A percentile compares a stretch with the other conserved stretches of the same genome.
Evolutionary conservation across 148 eudicot genomes (phyloP).

Genomic region (Chenopodium berlandieri): DNA sequence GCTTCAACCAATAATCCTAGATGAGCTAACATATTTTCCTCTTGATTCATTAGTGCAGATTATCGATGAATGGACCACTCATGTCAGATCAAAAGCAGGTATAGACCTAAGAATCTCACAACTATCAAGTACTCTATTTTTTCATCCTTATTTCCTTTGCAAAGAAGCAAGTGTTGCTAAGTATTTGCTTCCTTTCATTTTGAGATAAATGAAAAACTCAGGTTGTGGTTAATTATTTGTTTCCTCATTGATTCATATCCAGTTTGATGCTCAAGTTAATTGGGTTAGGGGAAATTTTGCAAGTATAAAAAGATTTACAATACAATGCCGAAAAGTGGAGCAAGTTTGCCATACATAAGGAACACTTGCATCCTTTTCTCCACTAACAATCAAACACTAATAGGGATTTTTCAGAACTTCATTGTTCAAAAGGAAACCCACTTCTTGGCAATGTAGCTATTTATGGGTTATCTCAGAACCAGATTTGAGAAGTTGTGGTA

Average conservation of each 20-base stretch:
- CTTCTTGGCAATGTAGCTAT: not conserved
- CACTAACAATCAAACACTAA: not conserved
- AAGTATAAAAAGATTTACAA: not conserved
- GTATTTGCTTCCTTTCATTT: not conserved
- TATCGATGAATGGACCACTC: slow-evolving; percentile 72
- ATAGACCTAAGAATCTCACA: not conserved
- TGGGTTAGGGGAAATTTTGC: not conserved
- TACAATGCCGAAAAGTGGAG: not conserved
- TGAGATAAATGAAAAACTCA: not conserved
- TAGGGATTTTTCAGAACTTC: not conserved
- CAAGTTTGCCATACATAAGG: not conserved
- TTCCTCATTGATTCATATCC: not conserved
- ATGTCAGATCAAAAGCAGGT: slow-evolving; percentile 65
- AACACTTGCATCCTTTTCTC: not conserved
- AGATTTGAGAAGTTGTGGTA: not conserved
- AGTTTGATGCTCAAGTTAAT: not conserved
- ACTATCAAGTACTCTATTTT: not conserved
- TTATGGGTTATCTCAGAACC: not conserved
- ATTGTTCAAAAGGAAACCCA: not conserved
- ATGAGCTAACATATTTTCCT: not conserved
- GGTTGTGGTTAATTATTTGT: not conserved
- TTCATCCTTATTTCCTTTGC: no score
- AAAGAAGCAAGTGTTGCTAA: not conserved
- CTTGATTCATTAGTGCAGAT: slow-evolving; percentile 41
- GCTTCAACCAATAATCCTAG: not conserved